Base-by-base conservation (phyloP, 176 grass and related monocot genomes). In the Raddia distichophylla region DNA sequence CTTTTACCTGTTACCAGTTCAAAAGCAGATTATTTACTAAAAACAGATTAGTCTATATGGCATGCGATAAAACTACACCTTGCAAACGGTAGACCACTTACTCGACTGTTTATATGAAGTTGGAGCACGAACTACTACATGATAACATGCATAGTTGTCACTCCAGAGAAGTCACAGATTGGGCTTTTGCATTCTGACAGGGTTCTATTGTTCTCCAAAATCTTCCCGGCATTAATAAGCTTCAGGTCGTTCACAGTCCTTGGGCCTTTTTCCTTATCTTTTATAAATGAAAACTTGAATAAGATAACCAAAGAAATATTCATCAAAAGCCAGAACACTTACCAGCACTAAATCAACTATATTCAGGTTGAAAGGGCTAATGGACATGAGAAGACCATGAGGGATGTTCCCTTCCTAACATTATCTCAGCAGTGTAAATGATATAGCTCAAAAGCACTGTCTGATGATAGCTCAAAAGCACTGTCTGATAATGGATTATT, bases 201-300 rank as follows among this genome's bases (percentile, higher is more conserved):
- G 58, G 90, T 92, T 86, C 53, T 86, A 58, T 85, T 91, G 76
- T 89, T 92, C 83, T 92, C 90, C 65, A 92, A 80, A 86, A 92
- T 92, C 84, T 89, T 92, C 78, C 90, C 90, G 70, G 90, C 90
- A 71, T 89, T 92, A 51, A 92, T 92, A 78, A 92, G 79, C 74
- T 88, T 92, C 5, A 92, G 42, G 77, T 89, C 90, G 3, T 83
- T 89, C 49, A 92, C 81, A 56, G 86, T 92, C 79, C 86, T 83
- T 7, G 90, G 90, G 79, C 90, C 83, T 69, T 89, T 92, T 51
- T 86, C 86, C 64, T 89, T 92, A 73, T 83, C 90, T 92, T 86
- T 46, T 75, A 65, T 44, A 44, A 89, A 48, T 49, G 69, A n/a
- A 78, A 80, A 63, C 17, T 86, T 67, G 27, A 27, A 20, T 68